A percentile compares a stretch with the other conserved stretches of the same genome.
Evolutionary conservation across 2,329 filamentous ascomycete genomes (phyloP).

Genomic region (Akanthomyces uredinophilus): DNA sequence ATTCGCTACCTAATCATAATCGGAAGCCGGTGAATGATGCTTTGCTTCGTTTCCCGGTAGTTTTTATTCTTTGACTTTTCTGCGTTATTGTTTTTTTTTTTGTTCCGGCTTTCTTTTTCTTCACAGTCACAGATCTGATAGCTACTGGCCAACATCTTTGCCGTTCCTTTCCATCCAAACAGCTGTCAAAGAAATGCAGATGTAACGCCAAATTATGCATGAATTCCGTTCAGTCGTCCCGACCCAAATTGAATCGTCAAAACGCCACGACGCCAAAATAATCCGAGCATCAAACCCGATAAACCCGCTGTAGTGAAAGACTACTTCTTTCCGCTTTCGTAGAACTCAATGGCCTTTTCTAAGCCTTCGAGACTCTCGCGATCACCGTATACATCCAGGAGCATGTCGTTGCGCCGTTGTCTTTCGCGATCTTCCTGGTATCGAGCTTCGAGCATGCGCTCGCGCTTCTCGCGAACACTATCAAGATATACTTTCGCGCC

Average conservation of each 20-base stretch:
- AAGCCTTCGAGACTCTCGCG: constrained; percentile 43
- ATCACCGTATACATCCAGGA: constrained; percentile 47
- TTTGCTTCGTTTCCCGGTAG: no score
- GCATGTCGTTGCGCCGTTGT: constrained; percentile 34
- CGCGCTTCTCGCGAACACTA: constrained; percentile 23
- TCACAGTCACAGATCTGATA: no score
- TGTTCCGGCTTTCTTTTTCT: no score
- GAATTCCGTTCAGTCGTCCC: background rate
- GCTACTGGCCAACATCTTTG: no score
- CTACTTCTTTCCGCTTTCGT: constrained; percentile 29
- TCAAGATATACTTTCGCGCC: constrained; percentile 31
- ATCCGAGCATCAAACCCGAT: background rate
- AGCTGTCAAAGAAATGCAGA: background rate
- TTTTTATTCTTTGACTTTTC: no score
- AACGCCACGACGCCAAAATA: background rate
- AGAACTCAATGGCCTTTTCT: constrained; percentile 43
- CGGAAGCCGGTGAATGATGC: no score
- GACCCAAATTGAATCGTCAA: background rate
- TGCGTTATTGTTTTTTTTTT: no score
- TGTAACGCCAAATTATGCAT: background rate
- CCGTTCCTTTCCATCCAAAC: background rate
- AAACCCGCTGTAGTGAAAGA: background rate
- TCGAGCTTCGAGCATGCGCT: constrained; percentile 24
- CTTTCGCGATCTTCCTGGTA: constrained; percentile 32
- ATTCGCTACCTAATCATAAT: no score